phyloP scores from a whole-genome alignment of 2,329 filamentous ascomycete genomes.

The Rhinocladiella mackenziei region DNA sequence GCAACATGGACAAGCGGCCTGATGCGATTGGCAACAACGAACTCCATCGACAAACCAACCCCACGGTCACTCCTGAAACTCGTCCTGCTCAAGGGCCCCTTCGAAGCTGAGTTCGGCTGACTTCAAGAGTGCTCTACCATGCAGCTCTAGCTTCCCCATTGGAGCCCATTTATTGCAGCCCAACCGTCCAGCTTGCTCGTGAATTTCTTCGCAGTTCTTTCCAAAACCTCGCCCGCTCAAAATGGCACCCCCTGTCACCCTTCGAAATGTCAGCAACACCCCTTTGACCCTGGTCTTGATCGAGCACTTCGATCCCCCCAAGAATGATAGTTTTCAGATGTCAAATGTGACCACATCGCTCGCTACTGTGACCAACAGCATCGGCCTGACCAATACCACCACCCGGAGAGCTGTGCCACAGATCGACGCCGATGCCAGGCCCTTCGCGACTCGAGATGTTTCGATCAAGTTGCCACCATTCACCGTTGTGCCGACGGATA shows the following conservation, averaged over 20 bases:
- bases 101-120: no score
- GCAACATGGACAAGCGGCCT: no score
- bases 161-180: no score
- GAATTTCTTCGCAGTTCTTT: not conserved
- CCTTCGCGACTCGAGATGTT: constrained; percentile 60
- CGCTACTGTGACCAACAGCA: constrained; percentile 44
- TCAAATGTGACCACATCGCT: constrained; percentile 35
- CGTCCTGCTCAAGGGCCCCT: no score
- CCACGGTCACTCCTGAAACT: no score
- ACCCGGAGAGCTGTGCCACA: constrained; percentile 42
- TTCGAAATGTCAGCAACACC: constrained; percentile 76
- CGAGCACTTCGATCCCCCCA: constrained; percentile 63
- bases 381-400: constrained; percentile 44
- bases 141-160: no score
- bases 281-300: constrained; percentile 68
- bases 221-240: constrained; percentile 7
- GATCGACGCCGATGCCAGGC: constrained; percentile 54
- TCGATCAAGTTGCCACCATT: constrained; percentile 66
- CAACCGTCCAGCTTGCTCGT: no score
- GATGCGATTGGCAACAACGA: no score
- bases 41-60: no score
- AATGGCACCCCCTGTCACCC: constrained; percentile 54
- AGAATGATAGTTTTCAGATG: constrained; percentile 30
- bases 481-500: constrained; percentile 58
- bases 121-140: no score